Conservation (phyloP, 345 rosid species). For the Clarkia xantiana region DNA sequence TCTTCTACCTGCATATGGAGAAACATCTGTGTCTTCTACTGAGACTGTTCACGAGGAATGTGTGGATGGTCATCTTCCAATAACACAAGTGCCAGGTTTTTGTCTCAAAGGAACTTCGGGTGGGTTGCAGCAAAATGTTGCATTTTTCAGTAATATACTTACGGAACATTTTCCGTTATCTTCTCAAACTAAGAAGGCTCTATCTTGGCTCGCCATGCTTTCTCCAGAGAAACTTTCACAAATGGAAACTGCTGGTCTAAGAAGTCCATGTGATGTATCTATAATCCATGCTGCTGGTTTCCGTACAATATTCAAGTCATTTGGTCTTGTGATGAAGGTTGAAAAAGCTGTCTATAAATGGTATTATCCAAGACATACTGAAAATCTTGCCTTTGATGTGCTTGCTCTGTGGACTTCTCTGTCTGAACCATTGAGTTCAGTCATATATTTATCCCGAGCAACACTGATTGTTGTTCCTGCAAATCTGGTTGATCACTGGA, state of each 20-base stretch:
- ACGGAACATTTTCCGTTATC: constrained; percentile 42
- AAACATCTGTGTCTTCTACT: constrained; percentile 17
- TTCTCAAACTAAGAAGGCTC: constrained; percentile 46
- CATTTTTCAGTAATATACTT: constrained; percentile 60
- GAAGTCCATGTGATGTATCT: constrained; percentile 37
- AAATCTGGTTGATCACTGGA: constrained; percentile 92
- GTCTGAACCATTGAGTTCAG: constrained; percentile 54
- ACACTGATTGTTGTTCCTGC: constrained; percentile 83
- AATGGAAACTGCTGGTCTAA: constrained; percentile 78
- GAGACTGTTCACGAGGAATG: constrained; percentile 53
- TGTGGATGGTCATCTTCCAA: constrained; percentile 44
- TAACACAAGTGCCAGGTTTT: constrained; percentile 69
- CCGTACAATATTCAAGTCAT: constrained; percentile 58
- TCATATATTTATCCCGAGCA: constrained; percentile 76
- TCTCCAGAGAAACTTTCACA: constrained; percentile 49
- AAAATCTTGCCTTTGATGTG: constrained; percentile 73
- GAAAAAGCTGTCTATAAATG: constrained; percentile 55
- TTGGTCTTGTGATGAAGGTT: constrained; percentile 58
- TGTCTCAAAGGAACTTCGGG: constrained; percentile 44
- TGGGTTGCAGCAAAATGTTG: constrained; percentile 46
- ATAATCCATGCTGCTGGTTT: constrained; percentile 26
- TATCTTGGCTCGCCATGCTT: constrained; percentile 69
- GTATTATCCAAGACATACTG: constrained; percentile 58
- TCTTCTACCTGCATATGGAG: constrained; percentile 37
- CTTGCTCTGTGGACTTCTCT: constrained; percentile 72